phyloP scores from a whole-genome alignment of 768 basidiomycete species.

The Coprinopsis sp. region DNA sequence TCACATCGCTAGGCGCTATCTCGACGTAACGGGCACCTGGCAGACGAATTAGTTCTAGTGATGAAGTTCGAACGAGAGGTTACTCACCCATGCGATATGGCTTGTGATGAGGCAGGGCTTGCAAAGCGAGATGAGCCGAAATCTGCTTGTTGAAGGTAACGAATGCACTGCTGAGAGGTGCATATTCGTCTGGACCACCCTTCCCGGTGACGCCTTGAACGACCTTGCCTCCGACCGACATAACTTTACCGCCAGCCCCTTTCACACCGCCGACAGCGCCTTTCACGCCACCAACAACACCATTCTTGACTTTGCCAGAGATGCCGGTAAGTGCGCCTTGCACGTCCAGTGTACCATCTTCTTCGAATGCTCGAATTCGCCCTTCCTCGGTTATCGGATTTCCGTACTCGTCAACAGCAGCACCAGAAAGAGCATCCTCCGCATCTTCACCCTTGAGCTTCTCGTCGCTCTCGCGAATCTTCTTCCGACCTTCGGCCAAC shows the following conservation, averaged over 20 bases:
- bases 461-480: constrained; percentile 28
- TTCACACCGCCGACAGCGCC: constrained; percentile 12
- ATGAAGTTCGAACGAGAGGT: neutral
- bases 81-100: constrained; percentile 72
- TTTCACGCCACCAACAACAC: constrained; percentile 14
- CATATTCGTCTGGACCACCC: constrained; percentile 35
- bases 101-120: constrained; percentile 71
- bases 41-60: constrained; percentile 5
- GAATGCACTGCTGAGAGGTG: constrained; percentile 70
- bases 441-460: constrained; percentile 9
- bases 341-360: constrained; percentile 12
- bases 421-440: neutral
- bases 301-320: constrained; percentile 13
- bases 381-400: neutral
- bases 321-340: constrained; percentile 13
- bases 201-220: constrained; percentile 17
- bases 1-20: constrained; percentile 82
- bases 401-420: neutral
- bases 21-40: constrained; percentile 64
- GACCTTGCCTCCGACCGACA: constrained; percentile 17
- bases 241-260: constrained; percentile 22
- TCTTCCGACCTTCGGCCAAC: constrained; percentile 46
- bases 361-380: constrained; percentile 9
- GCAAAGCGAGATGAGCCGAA: constrained; percentile 82
- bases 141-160: constrained; percentile 91